Percentiles rank a stretch among this genome's conserved stretches.
These are phyloP conservation scores for Vaccinium macrocarpon DNA, from an alignment of 148 eudicot genomes.

Conservation along the genomic window DNA sequence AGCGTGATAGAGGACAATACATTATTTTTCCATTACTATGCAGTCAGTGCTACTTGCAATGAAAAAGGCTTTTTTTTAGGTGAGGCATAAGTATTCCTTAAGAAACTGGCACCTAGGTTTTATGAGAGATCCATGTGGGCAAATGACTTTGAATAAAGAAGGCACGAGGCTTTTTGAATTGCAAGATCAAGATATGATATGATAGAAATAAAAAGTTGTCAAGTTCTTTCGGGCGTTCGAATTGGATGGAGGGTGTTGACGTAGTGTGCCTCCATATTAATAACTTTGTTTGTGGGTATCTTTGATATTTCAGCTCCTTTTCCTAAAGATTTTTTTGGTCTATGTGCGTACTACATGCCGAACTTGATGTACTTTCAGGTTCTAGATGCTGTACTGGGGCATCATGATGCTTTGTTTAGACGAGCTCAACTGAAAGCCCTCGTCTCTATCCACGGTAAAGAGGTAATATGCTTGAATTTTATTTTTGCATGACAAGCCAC, in stretches of 20 bases:
- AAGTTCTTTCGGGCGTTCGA: neutral
- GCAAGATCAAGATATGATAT: neutral
- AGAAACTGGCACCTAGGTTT: neutral
- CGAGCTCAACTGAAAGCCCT: conserved; percentile 93
- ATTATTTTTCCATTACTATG: neutral
- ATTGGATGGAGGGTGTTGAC: neutral
- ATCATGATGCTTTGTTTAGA: conserved; percentile 71
- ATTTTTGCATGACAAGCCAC: neutral
- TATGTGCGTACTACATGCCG: neutral
- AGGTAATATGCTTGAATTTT: conserved; percentile 44
- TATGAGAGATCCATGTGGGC: neutral
- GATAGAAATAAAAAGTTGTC: neutral
- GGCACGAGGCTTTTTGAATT: neutral
- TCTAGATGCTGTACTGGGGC: conserved; percentile 74
- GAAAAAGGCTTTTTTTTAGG: neutral
- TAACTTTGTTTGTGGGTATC: neutral
- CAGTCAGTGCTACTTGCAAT: neutral
- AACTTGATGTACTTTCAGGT: conserved; percentile 40
- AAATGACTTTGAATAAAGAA: neutral
- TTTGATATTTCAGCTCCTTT: conserved; percentile 4
- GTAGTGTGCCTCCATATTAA: neutral
- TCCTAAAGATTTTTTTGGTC: neutral
- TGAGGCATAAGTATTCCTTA: neutral
- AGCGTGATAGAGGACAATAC: neutral
- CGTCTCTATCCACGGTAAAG: conserved; percentile 83